These are phyloP conservation scores for Ustulina deusta DNA, from an alignment of 2,329 filamentous ascomycete species.

Conservation along the genomic window DNA sequence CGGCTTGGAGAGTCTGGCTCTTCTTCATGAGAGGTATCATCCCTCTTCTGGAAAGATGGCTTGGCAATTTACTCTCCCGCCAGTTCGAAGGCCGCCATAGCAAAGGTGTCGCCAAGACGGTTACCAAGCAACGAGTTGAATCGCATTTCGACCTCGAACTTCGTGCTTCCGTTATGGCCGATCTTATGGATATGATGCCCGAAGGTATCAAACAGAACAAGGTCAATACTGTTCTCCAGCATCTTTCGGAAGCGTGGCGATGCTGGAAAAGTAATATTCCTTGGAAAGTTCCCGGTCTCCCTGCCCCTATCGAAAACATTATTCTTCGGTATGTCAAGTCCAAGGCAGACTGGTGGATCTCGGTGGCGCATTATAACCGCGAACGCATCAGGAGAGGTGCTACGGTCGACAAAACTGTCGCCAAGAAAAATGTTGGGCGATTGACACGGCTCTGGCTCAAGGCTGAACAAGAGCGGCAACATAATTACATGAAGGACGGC, in stretches of 20 bases:
- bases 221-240: slow-evolving; percentile 96
- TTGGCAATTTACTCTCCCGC: slow-evolving; percentile 94
- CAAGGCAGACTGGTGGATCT: slow-evolving; percentile 99
- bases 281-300: slow-evolving; percentile 97
- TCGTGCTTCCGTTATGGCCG: slow-evolving; percentile 97
- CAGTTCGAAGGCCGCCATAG: slow-evolving; percentile 99
- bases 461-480: slow-evolving; percentile 96
- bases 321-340: slow-evolving; percentile 98
- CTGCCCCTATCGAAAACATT: slow-evolving; percentile 98
- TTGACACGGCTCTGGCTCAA: slow-evolving; percentile 97
- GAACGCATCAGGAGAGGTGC: slow-evolving; percentile 96
- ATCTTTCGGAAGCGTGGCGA: slow-evolving; percentile 97
- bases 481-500: slow-evolving; percentile 99
- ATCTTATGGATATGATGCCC: slow-evolving; percentile 99
- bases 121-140: slow-evolving; percentile 98
- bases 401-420: slow-evolving; percentile 98
- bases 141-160: slow-evolving; percentile 98
- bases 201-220: slow-evolving; percentile 99
- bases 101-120: slow-evolving; percentile 98
- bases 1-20: slow-evolving; percentile 98
- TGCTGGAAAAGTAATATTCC: slow-evolving; percentile 99
- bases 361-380: slow-evolving; percentile 97
- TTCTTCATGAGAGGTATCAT: slow-evolving; percentile 99
- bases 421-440: slow-evolving; percentile 98
- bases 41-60: slow-evolving; percentile 94